A percentile compares a stretch with the other conserved stretches of the same genome.
phyloP scores from a whole-genome alignment of 257 asterid genomes.

The Penstemon newberryi region DNA sequence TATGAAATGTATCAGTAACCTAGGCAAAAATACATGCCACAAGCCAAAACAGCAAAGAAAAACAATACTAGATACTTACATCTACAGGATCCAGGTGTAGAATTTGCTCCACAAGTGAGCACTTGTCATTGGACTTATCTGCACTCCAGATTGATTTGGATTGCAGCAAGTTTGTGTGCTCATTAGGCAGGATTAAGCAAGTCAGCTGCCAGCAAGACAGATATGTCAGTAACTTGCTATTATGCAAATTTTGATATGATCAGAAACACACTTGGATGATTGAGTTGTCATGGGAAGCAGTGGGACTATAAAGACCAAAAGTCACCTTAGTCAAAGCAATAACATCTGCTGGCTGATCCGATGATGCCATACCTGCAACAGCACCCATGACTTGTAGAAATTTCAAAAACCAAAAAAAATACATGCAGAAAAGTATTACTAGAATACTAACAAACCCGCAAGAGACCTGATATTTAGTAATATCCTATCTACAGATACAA shows the following conservation, averaged over 20 bases:
- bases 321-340: conserved; percentile 78
- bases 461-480: conserved; percentile 14
- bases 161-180: conserved; percentile 58
- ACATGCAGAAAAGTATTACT: conserved; percentile 19
- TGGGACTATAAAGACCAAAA: conserved; percentile 19
- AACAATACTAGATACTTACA: conserved; percentile 43
- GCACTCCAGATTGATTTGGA: conserved; percentile 91
- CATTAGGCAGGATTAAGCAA: conserved; percentile 77
- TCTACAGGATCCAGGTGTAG: conserved; percentile 81
- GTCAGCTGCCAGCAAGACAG: conserved; percentile 65
- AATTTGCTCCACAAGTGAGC: conserved; percentile 76
- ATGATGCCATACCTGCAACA: conserved; percentile 62
- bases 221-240: conserved; percentile 29
- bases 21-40: conserved; percentile 1
- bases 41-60: conserved; percentile 13
- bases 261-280: conserved; percentile 16
- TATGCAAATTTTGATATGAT: conserved; percentile 13
- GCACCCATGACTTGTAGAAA: conserved; percentile 29
- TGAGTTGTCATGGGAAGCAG: conserved; percentile 4
- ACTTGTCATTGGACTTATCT: conserved; percentile 57
- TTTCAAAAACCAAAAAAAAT: conserved; percentile 19
- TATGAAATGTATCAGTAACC: conserved; percentile 12
- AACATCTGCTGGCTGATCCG: conserved; percentile 70
- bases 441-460: conserved; percentile 15
- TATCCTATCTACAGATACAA: conserved; percentile 13